These are phyloP conservation scores for Zangia roseola DNA, from an alignment of 768 basidiomycete species.

Conservation along the genomic window DNA sequence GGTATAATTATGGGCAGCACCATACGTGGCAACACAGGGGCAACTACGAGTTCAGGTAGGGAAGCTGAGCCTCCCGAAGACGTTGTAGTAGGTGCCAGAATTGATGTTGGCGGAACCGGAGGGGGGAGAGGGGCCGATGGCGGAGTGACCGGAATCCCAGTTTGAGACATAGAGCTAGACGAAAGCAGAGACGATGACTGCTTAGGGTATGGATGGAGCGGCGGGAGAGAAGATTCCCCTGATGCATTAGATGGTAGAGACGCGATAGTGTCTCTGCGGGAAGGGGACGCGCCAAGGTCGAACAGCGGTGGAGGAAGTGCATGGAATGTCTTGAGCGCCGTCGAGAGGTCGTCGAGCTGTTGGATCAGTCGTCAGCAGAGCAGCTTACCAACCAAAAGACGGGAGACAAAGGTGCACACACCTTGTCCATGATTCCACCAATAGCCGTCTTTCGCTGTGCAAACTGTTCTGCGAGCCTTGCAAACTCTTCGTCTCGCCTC, in stretches of 20 bases:
- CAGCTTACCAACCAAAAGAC: not conserved
- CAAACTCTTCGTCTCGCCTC: constrained; percentile 67
- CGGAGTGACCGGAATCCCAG: not conserved
- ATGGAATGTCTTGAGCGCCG: constrained; percentile 42
- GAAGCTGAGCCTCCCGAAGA: not conserved
- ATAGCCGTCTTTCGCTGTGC: constrained; percentile 68
- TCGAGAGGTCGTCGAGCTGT: constrained; percentile 33
- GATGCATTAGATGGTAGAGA: constrained; percentile 25
- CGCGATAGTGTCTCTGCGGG: constrained; percentile 33
- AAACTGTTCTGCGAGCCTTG: constrained; percentile 64
- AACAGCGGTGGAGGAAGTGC: constrained; percentile 42
- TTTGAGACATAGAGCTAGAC: constrained; percentile 9
- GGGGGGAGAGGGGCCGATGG: constrained; percentile 3
- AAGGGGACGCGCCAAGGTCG: constrained; percentile 28
- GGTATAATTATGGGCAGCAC: constrained; percentile 22
- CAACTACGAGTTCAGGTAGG: constrained; percentile 1
- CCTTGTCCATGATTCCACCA: constrained; percentile 73
- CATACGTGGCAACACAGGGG: constrained; percentile 9
- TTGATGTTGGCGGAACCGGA: constrained; percentile 23
- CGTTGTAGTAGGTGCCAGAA: constrained; percentile 8
- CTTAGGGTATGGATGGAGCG: not conserved
- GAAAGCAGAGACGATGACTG: constrained; percentile 4
- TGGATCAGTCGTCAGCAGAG: not conserved
- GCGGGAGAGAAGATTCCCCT: constrained; percentile 12
- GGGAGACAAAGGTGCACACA: constrained; percentile 21